Percentiles rank a stretch among this genome's conserved stretches.
Evolutionary conservation across 371 early-diverging fungal genomes (phyloP).

Genomic region (Smittium mucronatum): DNA sequence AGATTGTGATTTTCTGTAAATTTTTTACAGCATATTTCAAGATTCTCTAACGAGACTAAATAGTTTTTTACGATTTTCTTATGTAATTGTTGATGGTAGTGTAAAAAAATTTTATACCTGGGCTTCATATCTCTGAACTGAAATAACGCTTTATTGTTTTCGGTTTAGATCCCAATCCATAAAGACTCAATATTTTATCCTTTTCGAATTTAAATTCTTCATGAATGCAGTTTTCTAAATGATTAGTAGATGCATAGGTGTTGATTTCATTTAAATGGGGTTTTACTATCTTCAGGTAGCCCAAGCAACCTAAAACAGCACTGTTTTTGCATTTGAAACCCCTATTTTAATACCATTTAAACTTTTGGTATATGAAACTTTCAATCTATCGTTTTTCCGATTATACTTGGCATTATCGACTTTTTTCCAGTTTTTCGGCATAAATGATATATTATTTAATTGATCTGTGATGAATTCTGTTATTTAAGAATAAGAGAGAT

Average conservation of each 20-base stretch:
- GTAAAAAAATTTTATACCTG: neutral
- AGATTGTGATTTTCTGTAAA: neutral
- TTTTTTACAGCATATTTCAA: neutral
- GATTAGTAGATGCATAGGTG: neutral
- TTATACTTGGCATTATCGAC: neutral
- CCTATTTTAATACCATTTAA: too few relatives aligned
- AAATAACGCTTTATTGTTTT: neutral
- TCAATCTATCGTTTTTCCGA: neutral
- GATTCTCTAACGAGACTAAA: too few relatives aligned
- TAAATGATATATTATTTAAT: neutral
- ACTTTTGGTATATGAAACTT: neutral
- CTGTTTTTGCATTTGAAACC: neutral
- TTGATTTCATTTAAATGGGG: neutral
- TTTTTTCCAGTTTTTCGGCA: neutral
- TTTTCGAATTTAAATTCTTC: neutral
- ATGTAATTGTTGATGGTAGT: neutral
- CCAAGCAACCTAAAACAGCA: neutral
- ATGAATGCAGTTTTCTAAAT: neutral
- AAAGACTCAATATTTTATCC: neutral
- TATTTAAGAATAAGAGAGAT: too few relatives aligned
- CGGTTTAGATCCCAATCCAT: neutral
- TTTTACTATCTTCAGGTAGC: neutral
- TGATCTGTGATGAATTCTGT: too few relatives aligned
- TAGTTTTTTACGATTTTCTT: neutral
- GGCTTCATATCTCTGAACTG: neutral